Base-by-base conservation (phyloP, 225 moss, liverwort and hornwort genomes). In the Neckera pumila region DNA sequence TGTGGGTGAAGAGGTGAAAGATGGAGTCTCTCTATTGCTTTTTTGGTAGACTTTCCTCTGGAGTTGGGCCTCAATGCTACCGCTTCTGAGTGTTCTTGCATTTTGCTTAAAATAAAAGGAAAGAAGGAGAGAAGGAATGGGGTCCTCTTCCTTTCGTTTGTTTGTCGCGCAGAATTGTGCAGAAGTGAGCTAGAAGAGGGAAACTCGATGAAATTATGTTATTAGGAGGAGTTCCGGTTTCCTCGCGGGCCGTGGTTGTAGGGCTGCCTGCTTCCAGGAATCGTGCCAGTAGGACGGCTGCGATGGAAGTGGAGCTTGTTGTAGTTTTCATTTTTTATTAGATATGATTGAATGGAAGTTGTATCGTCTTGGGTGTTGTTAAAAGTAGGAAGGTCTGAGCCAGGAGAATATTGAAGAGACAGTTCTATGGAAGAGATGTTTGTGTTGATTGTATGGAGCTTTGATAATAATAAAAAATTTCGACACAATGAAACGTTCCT, bases 251-350 rank as follows among this genome's bases (percentile, higher is more conserved):
- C 62, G 47, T 89, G 57, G 56, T 81, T 42, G 85, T 63, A 84
- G 86, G 56, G 86, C 81, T 84, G 57, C 81, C 59, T 60, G 89
- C 85, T 71, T 82, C 85, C 69, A 69, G 91, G 91, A 88, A 83
- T 88, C 56, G 60, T 87, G 84, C 80, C 63, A 25, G 71, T 88
- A 34, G 89, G 86, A 33, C 89, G 89, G 82, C 79, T 87, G 62
- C 73, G 51, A 72, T 38, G 74, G 83, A 27, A 43, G 88, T 27
- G 88, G 83, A 78, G 86, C 51, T 60, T 42, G 80, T 40, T 64
- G 38, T 67, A 59, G 67, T 58, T 53, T 75, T 60, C 31, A 53
- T 63, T 65, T 58, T 15, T 45, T 49, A 49, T 34, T 34, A 43
- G 79, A 67, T 27, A 34, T 47, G 5, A 18, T 34, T 57, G 58